Percentiles rank a stretch among this genome's conserved stretches.
Conservation (phyloP, 176 grass and related monocot genomes). For the Typha latifolia region DNA sequence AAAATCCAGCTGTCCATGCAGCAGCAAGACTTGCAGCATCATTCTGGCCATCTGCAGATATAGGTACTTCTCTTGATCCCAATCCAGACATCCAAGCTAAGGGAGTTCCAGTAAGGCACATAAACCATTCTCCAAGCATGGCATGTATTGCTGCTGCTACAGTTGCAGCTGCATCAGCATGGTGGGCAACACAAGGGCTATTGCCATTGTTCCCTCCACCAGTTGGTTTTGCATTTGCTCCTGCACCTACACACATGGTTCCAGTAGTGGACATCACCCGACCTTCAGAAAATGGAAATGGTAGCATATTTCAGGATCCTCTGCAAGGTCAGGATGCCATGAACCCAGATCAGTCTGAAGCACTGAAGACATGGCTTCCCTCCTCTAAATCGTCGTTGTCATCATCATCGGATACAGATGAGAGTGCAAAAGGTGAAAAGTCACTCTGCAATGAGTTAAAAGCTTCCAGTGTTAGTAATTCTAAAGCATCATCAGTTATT, state of each 20-base stretch:
- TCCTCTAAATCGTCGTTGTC: constrained; percentile 4
- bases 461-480: constrained; percentile 26
- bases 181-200: constrained; percentile 92
- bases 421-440: constrained; percentile 29
- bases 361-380: constrained; percentile 1
- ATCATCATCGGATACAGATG: constrained; percentile 28
- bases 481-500: constrained; percentile 19
- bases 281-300: constrained; percentile 27
- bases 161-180: constrained; percentile 82
- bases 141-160: constrained; percentile 68
- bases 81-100: constrained; percentile 38
- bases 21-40: constrained; percentile 68
- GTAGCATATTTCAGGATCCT: constrained; percentile 21
- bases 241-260: constrained; percentile 25
- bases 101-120: constrained; percentile 32
- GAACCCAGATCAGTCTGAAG: constrained; percentile 27
- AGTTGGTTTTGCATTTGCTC: constrained; percentile 36
- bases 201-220: constrained; percentile 40
- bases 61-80: constrained; percentile 22
- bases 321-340: constrained; percentile 22
- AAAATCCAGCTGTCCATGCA: constrained; percentile 73
- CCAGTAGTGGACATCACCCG: constrained; percentile 20
- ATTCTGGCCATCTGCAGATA: constrained; percentile 56
- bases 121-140: constrained; percentile 37
- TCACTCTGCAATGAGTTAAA: constrained; percentile 27